Conservation (phyloP, 1,284 basidiomycete genomes). For the Ceratobasidium sp. region DNA sequence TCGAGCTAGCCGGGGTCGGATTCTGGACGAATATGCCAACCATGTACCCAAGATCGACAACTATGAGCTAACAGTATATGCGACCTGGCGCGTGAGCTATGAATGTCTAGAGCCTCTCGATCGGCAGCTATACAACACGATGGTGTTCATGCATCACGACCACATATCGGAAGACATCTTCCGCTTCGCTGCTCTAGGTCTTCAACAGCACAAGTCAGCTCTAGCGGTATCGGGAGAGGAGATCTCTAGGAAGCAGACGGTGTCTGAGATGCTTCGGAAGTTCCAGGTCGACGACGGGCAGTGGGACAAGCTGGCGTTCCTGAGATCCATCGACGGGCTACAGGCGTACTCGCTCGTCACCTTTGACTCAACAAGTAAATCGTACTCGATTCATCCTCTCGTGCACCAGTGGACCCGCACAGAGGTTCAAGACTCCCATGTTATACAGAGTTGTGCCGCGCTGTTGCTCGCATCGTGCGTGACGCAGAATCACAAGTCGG, state of each 20-base stretch:
- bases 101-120: not conserved
- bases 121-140: not conserved
- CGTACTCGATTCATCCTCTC: slow-evolving; percentile 29
- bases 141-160: slow-evolving; percentile 16
- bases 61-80: slow-evolving; percentile 18
- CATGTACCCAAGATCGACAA: not conserved
- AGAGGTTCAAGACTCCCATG: not conserved
- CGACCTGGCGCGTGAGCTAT: slow-evolving; percentile 15
- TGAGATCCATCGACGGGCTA: slow-evolving; percentile 3
- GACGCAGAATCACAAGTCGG: not conserved
- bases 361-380: not conserved
- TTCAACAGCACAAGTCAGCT: slow-evolving; percentile 7
- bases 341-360: slow-evolving; percentile 14
- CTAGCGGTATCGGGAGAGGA: not conserved
- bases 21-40: not conserved
- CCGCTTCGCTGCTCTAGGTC: not conserved
- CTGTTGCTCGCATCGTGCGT: slow-evolving; percentile 17
- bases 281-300: not conserved
- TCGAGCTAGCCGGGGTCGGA: not conserved
- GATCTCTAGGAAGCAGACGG: not conserved
- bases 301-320: slow-evolving; percentile 4
- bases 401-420: slow-evolving; percentile 30
- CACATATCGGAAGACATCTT: not conserved
- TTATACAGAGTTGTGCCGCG: not conserved
- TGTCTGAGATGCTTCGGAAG: not conserved